These are phyloP conservation scores for Takakia lepidozioides DNA, from an alignment of 225 moss, liverwort and hornwort species.

Conservation along the genomic window DNA sequence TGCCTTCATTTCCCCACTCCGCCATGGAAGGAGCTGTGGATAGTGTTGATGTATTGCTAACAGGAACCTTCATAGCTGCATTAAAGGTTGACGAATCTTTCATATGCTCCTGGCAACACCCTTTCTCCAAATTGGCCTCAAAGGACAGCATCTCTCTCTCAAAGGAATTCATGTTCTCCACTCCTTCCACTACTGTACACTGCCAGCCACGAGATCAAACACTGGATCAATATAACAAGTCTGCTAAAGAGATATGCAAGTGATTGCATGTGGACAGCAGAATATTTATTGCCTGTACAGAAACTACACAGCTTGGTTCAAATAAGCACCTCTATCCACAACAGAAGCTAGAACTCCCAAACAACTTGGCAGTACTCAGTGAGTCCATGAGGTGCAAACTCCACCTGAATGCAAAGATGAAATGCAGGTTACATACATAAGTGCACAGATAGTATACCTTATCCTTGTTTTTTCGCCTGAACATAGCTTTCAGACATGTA, in stretches of 20 bases:
- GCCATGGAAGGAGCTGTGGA: slow-evolving; percentile 26
- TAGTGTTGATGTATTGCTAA: slow-evolving; percentile 10
- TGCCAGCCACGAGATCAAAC: too few species aligned
- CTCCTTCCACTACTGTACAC: slow-evolving; percentile 21
- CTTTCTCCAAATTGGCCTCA: slow-evolving; percentile 13
- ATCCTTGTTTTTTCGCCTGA: slow-evolving; percentile 55
- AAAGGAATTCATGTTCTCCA: slow-evolving; percentile 22
- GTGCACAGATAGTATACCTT: slow-evolving; percentile 31
- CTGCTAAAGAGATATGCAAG: too few species aligned
- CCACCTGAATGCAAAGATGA: too few species aligned
- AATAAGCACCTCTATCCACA: too few species aligned
- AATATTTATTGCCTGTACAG: too few species aligned
- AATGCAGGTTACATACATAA: too few species aligned
- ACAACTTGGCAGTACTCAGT: too few species aligned
- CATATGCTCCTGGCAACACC: slow-evolving; percentile 3
- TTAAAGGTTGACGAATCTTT: slow-evolving; percentile 16
- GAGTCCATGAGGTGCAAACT: too few species aligned
- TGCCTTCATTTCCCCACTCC: slow-evolving; percentile 22
- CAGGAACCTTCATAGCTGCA: slow-evolving; percentile 5
- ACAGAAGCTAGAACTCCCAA: too few species aligned
- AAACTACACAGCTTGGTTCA: too few species aligned
- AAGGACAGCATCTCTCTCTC: slow-evolving; percentile 14
- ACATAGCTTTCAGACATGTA: slow-evolving; percentile 65
- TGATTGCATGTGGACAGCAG: too few species aligned
- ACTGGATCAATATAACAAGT: too few species aligned